Base-by-base conservation (phyloP, 176 grass and related monocot species). In the Triticum timopheevii region DNA sequence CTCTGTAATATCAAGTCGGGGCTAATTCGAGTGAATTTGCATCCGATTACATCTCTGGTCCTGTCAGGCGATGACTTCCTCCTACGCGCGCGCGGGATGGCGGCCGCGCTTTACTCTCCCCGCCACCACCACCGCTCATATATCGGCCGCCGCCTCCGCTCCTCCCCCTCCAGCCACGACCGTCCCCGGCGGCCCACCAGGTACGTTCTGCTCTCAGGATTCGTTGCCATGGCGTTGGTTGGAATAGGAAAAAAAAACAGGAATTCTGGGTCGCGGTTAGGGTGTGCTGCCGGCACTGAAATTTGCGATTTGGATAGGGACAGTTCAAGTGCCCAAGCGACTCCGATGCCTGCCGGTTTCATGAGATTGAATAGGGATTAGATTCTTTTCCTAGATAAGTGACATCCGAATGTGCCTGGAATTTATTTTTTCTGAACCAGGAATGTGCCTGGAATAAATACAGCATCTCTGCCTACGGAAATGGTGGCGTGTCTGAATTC, bases 21-120 rank as follows among this genome's bases (percentile, higher is more conserved):
- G 38, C 38, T 39, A 39, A 7, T 39, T 39, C 38, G n/a, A n/a
- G 35, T 7, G 5, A 7, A 7, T 36, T 0, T 7, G 38, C 0
- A 0, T 39, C 2, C 7, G 2, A 39, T 8, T 39, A 0, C 0
- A 8, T 39, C 7, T 1, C 0, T 39, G 7, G 6, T 39, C 38
- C 38, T 39, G 38, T 8, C 38, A 39, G 79, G 70, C 23, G 23
- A 66, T 15, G 66, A 78, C 65, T 23, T 1, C 63, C 9, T 31
- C 74, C 9, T 23, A 40, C 69, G 36, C 36, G 22, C 36, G 22
- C 6, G 4, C 27, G 22, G 10, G 79, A 88, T 84, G 82, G 56
- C 82, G 77, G 75, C 58, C 77, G 25, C 44, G 44, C 58, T 83
- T 66, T 59, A 44, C 34, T 39, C 77, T 67, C 77, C 52, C 17